Evolutionary conservation across 768 basidiomycete genomes (phyloP).

Genomic region (Rhodocollybia butyracea): DNA sequence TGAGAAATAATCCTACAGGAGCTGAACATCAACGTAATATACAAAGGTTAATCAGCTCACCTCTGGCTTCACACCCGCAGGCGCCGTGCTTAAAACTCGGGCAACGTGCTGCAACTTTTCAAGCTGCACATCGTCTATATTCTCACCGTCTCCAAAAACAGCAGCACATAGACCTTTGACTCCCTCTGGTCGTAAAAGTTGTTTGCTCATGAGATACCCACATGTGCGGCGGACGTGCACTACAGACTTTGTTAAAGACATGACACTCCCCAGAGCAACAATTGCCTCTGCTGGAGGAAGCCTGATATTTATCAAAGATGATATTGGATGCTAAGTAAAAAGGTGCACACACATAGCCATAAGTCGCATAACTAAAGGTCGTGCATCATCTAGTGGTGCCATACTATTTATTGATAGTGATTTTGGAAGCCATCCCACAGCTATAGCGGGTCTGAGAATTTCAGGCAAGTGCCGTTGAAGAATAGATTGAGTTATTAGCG

Average conservation of each 20-base stretch:
- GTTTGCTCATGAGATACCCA: constrained; percentile 61
- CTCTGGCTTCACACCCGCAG: constrained; percentile 49
- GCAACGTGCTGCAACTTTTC: constrained; percentile 76
- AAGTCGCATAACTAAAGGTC: constrained; percentile 52
- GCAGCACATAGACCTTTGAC: constrained; percentile 66
- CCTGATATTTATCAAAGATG: constrained; percentile 33
- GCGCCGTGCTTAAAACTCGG: constrained; percentile 59
- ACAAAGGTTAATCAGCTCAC: constrained; percentile 33
- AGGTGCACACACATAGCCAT: constrained; percentile 54
- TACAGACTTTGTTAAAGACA: constrained; percentile 43
- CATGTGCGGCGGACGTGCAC: constrained; percentile 57
- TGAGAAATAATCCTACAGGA: constrained; percentile 56
- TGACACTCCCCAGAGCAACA: constrained; percentile 56
- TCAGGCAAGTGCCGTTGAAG: constrained; percentile 53
- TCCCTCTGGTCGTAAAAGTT: constrained; percentile 69
- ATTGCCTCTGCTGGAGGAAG: constrained; percentile 66
- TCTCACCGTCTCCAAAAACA: constrained; percentile 62
- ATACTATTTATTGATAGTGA: constrained; percentile 31
- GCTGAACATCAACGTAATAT: not conserved
- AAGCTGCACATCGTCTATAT: constrained; percentile 48
- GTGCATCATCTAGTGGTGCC: constrained; percentile 42
- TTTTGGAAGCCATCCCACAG: constrained; percentile 74
- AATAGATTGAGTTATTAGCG: constrained; percentile 58
- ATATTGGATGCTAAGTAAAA: constrained; percentile 9
- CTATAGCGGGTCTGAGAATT: constrained; percentile 55